These are phyloP conservation scores for Starmerella davenportii DNA, from an alignment of 805 yeast genomes.

Conservation along the genomic window DNA sequence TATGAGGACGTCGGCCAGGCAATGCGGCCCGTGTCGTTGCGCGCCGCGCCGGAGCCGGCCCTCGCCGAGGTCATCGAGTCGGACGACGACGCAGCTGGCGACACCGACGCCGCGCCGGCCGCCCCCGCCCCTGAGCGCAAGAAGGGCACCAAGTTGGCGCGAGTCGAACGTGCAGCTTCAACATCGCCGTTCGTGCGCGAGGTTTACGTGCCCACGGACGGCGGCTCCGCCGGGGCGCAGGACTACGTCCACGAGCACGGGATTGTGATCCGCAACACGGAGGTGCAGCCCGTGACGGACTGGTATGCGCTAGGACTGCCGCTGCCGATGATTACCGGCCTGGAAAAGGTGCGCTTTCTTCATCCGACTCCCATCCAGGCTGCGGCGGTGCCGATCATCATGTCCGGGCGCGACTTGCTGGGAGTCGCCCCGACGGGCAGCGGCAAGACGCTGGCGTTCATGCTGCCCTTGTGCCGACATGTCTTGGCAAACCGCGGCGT, in stretches of 20 bases:
- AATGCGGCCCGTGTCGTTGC: no score
- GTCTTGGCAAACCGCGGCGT: conserved; percentile 49
- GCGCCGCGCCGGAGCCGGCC: no score
- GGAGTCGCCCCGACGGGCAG: conserved; percentile 96
- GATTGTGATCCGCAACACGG: background rate
- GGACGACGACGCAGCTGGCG: no score
- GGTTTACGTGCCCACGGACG: no score
- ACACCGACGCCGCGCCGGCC: no score
- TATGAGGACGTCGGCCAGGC: no score
- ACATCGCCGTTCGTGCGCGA: no score
- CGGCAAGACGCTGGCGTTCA: conserved; percentile 81
- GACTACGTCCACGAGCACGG: background rate
- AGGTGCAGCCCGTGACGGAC: conserved; percentile 37
- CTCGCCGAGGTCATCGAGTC: no score
- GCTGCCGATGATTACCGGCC: conserved; percentile 32
- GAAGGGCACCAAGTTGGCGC: no score
- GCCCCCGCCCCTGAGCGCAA: no score
- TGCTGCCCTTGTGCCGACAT: conserved; percentile 71
- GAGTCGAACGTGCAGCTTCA: no score
- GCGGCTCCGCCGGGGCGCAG: no score
- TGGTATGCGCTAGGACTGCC: conserved; percentile 80
- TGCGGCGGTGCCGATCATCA: conserved; percentile 76
- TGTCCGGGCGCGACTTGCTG: conserved; percentile 77
- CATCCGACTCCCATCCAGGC: conserved; percentile 77
- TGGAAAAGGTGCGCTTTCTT: conserved; percentile 35